phyloP scores from a whole-genome alignment of 2,329 filamentous ascomycete genomes.

The Myriosclerotinia duriaeana region DNA sequence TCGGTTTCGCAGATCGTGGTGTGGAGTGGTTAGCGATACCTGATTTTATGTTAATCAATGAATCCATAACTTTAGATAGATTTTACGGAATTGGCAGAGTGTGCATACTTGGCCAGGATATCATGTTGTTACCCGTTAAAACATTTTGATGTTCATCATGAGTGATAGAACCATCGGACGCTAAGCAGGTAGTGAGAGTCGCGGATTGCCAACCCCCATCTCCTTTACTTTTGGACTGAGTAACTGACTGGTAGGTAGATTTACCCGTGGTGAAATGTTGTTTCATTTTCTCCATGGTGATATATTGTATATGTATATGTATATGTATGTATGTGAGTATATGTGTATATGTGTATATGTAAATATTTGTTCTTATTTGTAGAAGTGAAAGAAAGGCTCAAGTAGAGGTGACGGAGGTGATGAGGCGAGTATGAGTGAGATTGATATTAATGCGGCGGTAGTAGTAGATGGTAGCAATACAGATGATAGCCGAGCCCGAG shows the following conservation, averaged over 20 bases:
- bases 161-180: constrained; percentile 6
- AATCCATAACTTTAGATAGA: background rate
- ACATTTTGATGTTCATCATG: constrained; percentile 19
- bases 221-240: constrained; percentile 18
- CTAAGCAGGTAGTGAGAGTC: constrained; percentile 15
- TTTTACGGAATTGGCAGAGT: background rate
- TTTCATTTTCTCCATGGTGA: constrained; percentile 10
- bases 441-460: no score
- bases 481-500: no score
- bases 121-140: constrained; percentile 15
- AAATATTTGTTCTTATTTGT: no score
- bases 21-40: constrained; percentile 10
- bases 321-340: background rate
- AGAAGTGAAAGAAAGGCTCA: background rate
- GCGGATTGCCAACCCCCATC: constrained; percentile 20
- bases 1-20: constrained; percentile 19
- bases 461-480: no score
- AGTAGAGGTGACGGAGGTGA: no score
- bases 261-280: constrained; percentile 9
- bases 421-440: no score
- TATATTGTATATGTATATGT: background rate
- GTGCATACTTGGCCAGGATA: constrained; percentile 4
- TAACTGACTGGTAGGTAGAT: constrained; percentile 15
- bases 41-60: background rate
- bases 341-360: background rate